Base-by-base conservation (phyloP, 306 rosid genomes). In the Betula pendula region DNA sequence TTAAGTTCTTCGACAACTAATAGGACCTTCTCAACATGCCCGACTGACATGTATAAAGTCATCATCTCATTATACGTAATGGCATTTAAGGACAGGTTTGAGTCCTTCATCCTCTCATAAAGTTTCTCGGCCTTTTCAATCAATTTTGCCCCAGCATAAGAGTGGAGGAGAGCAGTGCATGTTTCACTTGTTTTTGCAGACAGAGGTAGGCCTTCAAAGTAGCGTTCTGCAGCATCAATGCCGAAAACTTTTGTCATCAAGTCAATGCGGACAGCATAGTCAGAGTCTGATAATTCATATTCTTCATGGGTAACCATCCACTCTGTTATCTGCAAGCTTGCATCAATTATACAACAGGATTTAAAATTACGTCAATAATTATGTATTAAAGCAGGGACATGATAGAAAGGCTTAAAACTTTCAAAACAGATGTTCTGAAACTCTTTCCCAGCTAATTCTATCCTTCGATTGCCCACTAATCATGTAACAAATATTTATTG, bases 191-290 rank as follows among this genome's bases (percentile, higher is more conserved):
- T 92, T 86, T 90, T 95, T 45, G 87, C 81, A 56, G 86, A 14
- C 48, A 11, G 63, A 33, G 97, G 90, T 19, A 95, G 86, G 63
- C 85, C 90, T 80, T 95, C 98, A 82, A 95, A 95, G 86, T 90
- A 95, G 25, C 95, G 89, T 84, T 92, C 98, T 6, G 97, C 93
- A 38, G 97, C 92, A 84, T 92, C 96, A 58, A 87, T 85, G 76
- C 98, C 98, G 22, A 95, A 95, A 48, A 95, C 97, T 77, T 95
- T 90, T 60, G 93, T 83, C 96, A 92, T 92, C 87, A 95, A 83
- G 81, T 92, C 89, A 71, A 95, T 86, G 83, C 98, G 93, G 71
- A 81, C 76, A 58, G 97, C 98, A 74, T 87, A 87, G 80, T 95
- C 98, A 9, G 91, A 81, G 77, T 85, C 96, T 24, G 91, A 83